Evolutionary conservation across 192 early-diverging fungal species (phyloP), one percentile per base, ranked within the genome.

Genomic region (Mycoemilia scoparia): DNA sequence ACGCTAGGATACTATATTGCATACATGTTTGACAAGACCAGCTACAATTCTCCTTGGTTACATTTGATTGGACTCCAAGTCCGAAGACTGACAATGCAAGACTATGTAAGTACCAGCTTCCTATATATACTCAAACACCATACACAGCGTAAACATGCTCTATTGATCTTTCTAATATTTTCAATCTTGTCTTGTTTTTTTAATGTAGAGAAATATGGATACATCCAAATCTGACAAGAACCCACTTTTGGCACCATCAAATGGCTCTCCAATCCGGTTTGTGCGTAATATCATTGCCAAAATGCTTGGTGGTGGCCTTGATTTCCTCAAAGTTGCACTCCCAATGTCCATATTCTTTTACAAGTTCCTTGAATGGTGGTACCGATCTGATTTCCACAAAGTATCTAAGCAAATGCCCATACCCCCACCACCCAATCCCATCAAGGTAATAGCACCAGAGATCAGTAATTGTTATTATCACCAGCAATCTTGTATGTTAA

Each of bases 281-380:
- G 38, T 44, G 11, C 52, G 49, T 21, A 60, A 48, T 22, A 35
- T 70, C 6, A 51, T 76, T 1, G 61, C 70, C 3, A 51, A 67
- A 19, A 46, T 68, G 17, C 41, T 59, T 15, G 19, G 39, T 1
- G 52, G 62, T 38, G 47, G 60, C 3, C 54, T 92, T 13, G 75
- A 84, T 18, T 59, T 79, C 41, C 67, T 87, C 23, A 78, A 81
- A 39, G 70, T 74, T 2, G 38, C 79, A 10, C 53, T 96, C 34
- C 90, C 88, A 15, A 70, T 87, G 65, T 77, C 80, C 0, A 82
- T 96, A 12, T 89, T 96, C 59, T 79, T 85, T 49, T 91, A 79
- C 60, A 79, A 79, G 37, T 96, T 96, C 49, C 49, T 89, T 37
- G 90, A 92, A 55, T 96, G 90, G 90, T 96, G 88, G 88, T 84